Conservation (phyloP, 352 stramenopile genomes). For the Detonula confervacea region DNA sequence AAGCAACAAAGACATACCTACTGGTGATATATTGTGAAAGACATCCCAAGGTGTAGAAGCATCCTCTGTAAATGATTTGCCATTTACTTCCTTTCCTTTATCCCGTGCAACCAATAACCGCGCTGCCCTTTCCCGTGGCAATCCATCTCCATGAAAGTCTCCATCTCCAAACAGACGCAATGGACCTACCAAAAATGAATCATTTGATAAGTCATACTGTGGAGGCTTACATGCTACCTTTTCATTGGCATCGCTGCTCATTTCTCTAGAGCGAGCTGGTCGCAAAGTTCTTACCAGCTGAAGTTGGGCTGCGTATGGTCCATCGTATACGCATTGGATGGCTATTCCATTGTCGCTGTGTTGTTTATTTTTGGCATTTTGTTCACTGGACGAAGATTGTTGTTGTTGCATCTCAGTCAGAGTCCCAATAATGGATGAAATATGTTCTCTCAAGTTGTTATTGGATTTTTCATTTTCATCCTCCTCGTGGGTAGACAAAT, state of each 20-base stretch:
- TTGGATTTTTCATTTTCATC: neutral
- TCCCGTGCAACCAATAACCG: slow-evolving; percentile 15
- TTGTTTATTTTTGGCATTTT: neutral
- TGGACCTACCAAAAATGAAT: slow-evolving; percentile 67
- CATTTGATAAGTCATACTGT: slow-evolving; percentile 52
- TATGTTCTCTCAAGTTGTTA: slow-evolving; percentile 5
- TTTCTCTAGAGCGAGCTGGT: slow-evolving; percentile 51
- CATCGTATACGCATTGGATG: slow-evolving; percentile 36
- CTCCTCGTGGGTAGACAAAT: neutral
- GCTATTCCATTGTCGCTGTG: slow-evolving; percentile 8
- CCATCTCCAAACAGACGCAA: slow-evolving; percentile 52
- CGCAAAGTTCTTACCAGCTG: slow-evolving; percentile 65
- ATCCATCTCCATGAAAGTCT: slow-evolving; percentile 41
- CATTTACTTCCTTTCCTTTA: neutral
- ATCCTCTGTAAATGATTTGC: neutral
- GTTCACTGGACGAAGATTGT: neutral
- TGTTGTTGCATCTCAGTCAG: slow-evolving; percentile 32
- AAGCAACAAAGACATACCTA: slow-evolving; percentile 7
- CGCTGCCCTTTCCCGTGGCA: slow-evolving; percentile 48
- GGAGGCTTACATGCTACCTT: slow-evolving; percentile 40
- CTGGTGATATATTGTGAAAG: slow-evolving; percentile 70
- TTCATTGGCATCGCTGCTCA: slow-evolving; percentile 8
- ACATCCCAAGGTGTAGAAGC: slow-evolving; percentile 54
- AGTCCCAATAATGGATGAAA: slow-evolving; percentile 40
- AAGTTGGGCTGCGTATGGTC: slow-evolving; percentile 57